Evolutionary conservation across 345 rosid genomes (phyloP), one percentile per base, ranked within the genome.

Genomic region (Euphorbia lathyris): DNA sequence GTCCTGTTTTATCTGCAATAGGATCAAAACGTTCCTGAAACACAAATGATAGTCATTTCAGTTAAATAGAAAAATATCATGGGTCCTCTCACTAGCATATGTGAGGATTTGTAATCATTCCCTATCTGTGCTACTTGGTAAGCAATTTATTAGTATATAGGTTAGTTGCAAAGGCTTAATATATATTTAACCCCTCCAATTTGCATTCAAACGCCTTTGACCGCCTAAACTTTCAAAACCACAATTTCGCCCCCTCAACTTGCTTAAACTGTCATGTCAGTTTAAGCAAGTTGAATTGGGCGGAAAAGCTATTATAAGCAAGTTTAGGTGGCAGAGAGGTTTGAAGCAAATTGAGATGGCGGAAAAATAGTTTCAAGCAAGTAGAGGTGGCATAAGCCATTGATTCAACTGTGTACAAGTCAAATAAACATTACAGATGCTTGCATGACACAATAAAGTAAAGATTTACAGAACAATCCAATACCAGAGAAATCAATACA

Each of bases 1-100:
- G 87, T 61, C 81, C 82, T 59, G 74, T 68, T 65, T 81, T 83
- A 67, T 86, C 96, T 63, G 83, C 82, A 62, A 93, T 93, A 19
- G 97, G 98, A 85, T 86, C 92, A 80, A 94, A 91, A 56, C 90
- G 82, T 62, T 90, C 98, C 97, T 94, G 87, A 50, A 75, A 66
- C 55, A 77, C 26, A 70, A 65, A 20, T 43, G 68, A 69, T 63
- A 58, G 69, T 26, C 71, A 56, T 59, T 68, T 66, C 64, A 47
- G 34, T 76, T 48, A 22, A 72, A 40, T 13, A 42, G 13, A n/a
- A 32, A 29, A 52, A 42, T 47, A 60, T 23, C 63, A 67, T 45
- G 52, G 17, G 16, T 50, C n/a, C 30, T 60, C 26, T 1, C 12
- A 27, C 58, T 47, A 17, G 16, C 45, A 45, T 6, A 57, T 19